Evolutionary conservation across 78 protist species (phyloP).

Genomic region (Cavenderia fasciculata): DNA sequence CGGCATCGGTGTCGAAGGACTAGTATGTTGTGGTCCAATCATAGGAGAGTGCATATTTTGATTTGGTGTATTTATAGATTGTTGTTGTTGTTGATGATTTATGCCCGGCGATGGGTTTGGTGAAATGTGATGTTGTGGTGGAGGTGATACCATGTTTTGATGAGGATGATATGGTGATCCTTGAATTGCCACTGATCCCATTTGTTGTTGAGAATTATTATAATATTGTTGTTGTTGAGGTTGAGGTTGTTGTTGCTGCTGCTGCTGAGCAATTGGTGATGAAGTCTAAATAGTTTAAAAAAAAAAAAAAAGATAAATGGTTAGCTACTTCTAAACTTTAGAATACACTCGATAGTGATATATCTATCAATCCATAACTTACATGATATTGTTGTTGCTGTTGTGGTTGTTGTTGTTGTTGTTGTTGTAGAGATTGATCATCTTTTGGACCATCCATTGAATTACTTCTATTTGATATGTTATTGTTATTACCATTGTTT

Average conservation of each 20-base stretch:
- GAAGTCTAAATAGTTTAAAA: no score
- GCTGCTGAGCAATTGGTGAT: no score
- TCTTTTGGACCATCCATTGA: no score
- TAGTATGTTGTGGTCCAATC: neutral
- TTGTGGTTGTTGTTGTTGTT: no score
- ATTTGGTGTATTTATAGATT: neutral
- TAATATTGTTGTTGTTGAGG: neutral
- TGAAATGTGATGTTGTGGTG: neutral
- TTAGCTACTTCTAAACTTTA: no score
- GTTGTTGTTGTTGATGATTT: constrained; percentile 8
- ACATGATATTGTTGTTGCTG: no score
- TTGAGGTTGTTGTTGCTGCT: neutral
- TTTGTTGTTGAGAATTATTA: neutral
- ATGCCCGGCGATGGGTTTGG: neutral
- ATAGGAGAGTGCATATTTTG: neutral
- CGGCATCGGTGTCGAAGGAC: no score
- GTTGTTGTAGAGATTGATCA: constrained; percentile 5
- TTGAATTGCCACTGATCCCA: neutral
- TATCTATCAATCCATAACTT: no score
- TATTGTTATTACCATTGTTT: no score
- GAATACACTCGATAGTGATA: neutral
- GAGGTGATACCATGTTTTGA: neutral
- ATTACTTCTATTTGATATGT: no score
- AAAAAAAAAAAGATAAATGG: no score
- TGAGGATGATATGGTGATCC: neutral